Evolutionary conservation across 1,139 yeast species (phyloP).

Genomic region (Magnusiomyces clavatus): DNA sequence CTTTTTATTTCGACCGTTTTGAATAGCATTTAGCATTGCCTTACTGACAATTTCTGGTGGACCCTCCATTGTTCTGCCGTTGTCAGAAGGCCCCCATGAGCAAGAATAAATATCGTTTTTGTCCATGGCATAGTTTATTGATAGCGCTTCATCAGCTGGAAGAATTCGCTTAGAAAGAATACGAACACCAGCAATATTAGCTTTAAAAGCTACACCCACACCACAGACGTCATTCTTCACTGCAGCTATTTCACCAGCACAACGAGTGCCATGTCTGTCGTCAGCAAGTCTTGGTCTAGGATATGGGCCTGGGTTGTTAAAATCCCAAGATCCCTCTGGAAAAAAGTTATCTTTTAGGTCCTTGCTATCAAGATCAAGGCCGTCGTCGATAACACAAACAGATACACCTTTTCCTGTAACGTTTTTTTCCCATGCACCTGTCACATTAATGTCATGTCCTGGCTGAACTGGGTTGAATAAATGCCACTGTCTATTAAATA

Average conservation of each 20-base stretch:
- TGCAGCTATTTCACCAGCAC: conserved; percentile 97
- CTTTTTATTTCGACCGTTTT: conserved; percentile 69
- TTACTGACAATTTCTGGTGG: conserved; percentile 73
- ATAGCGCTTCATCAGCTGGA: conserved; percentile 84
- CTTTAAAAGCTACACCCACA: conserved; percentile 83
- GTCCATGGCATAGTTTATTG: conserved; percentile 72
- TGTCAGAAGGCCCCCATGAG: conserved; percentile 98
- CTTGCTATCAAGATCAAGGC: conserved; percentile 69
- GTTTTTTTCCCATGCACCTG: conserved; percentile 77
- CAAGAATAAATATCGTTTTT: conserved; percentile 88
- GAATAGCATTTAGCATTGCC: conserved; percentile 79
- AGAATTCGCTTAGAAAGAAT: conserved; percentile 76
- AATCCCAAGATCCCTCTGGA: conserved; percentile 83
- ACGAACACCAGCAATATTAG: conserved; percentile 84
- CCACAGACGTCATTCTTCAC: conserved; percentile 82
- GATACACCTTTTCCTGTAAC: conserved; percentile 73
- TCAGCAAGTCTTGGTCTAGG: conserved; percentile 79
- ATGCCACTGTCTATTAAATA: conserved; percentile 85
- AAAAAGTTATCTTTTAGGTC: conserved; percentile 67
- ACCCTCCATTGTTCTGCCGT: conserved; percentile 77
- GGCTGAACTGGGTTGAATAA: conserved; percentile 61
- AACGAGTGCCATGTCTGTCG: conserved; percentile 94
- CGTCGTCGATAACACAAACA: conserved; percentile 91
- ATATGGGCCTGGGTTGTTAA: conserved; percentile 61
- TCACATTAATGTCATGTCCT: conserved; percentile 81